Conservation (phyloP, 2,329 filamentous ascomycete genomes). For the Botrytis porri region DNA sequence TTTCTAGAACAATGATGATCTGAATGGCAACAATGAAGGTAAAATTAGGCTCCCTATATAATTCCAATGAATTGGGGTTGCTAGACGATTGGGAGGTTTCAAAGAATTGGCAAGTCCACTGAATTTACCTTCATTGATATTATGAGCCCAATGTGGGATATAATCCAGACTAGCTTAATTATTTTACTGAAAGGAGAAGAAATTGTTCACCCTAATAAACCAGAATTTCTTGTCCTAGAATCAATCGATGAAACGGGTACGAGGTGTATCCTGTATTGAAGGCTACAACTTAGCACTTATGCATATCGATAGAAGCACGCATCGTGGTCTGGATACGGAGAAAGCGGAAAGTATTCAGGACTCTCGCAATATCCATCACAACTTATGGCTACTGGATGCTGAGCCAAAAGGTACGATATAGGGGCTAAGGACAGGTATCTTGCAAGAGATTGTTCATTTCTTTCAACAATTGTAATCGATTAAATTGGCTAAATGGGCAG, state of each 20-base stretch:
- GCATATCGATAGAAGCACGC: background rate
- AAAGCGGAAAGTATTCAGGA: no score
- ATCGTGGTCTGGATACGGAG: background rate
- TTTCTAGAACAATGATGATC: background rate
- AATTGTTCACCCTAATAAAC: background rate
- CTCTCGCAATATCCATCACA: background rate
- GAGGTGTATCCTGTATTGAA: background rate
- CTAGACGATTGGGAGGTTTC: background rate
- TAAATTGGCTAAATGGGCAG: background rate
- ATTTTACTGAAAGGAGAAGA: fast-evolving
- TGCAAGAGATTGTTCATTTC: background rate
- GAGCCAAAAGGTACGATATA: background rate
- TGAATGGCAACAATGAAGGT: background rate
- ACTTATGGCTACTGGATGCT: background rate
- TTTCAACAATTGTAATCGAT: background rate
- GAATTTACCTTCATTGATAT: background rate
- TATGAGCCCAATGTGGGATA: background rate
- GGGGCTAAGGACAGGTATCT: background rate
- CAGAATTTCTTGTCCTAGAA: background rate
- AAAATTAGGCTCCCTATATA: background rate
- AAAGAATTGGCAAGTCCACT: background rate
- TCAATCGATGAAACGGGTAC: background rate
- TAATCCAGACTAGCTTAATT: background rate
- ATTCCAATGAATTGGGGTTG: background rate
- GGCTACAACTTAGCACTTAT: background rate